These are phyloP conservation scores for Nemania sp. DNA, from an alignment of 2,329 filamentous ascomycete genomes.

Conservation along the genomic window DNA sequence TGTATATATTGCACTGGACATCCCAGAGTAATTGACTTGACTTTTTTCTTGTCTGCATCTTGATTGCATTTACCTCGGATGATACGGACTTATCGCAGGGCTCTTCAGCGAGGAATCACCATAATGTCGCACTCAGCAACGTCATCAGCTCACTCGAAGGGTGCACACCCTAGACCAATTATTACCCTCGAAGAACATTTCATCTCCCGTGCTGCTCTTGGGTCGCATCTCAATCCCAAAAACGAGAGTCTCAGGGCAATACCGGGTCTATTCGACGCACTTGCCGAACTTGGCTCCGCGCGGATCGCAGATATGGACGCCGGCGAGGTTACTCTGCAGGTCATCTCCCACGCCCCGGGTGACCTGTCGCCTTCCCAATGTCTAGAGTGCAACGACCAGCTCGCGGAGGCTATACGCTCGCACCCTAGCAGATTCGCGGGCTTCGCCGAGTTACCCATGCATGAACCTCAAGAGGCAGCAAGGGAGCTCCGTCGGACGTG, in stretches of 20 bases:
- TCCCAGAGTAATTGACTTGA: too few species aligned
- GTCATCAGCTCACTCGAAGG: not conserved
- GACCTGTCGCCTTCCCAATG: constrained; percentile 24
- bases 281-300: constrained; percentile 14
- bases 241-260: constrained; percentile 11
- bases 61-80: too few species aligned
- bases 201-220: constrained; percentile 21
- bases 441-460: constrained; percentile 40
- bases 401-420: constrained; percentile 34
- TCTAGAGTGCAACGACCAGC: constrained; percentile 33
- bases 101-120: not conserved
- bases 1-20: too few species aligned
- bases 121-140: not conserved
- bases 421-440: constrained; percentile 38
- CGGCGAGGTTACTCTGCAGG: constrained; percentile 32
- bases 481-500: constrained; percentile 38
- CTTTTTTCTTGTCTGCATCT: too few species aligned
- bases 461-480: constrained; percentile 37
- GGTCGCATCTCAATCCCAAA: constrained; percentile 9
- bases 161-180: constrained; percentile 13
- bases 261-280: constrained; percentile 13
- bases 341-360: constrained; percentile 36
- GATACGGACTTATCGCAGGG: too few species aligned
- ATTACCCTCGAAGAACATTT: constrained; percentile 33
- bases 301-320: constrained; percentile 35